Evolutionary conservation across 169 alveolate species (phyloP).

Genomic region (Theileria parva): DNA sequence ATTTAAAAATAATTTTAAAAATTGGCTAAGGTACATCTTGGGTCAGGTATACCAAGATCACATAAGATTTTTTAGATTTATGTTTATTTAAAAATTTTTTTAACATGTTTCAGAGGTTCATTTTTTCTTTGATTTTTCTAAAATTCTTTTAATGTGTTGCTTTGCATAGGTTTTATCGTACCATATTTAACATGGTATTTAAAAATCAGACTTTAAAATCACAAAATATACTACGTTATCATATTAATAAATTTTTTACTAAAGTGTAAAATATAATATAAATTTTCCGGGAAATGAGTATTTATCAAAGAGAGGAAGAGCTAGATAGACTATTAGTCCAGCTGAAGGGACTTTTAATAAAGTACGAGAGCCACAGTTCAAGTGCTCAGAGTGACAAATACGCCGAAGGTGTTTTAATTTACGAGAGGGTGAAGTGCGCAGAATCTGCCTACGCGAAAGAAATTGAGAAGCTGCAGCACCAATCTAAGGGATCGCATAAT

Average conservation of each 20-base stretch:
- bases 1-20: not conserved
- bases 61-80: not conserved
- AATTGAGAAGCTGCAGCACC: constrained; percentile 50
- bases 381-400: constrained; percentile 46
- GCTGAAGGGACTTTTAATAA: constrained; percentile 38
- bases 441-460: constrained; percentile 40
- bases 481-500: constrained; percentile 46
- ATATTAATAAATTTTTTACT: too few relatives aligned
- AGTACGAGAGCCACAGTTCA: constrained; percentile 37
- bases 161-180: not conserved
- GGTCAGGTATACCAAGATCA: not conserved
- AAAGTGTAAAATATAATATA: not conserved
- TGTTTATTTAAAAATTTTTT: not conserved
- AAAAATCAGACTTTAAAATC: not conserved
- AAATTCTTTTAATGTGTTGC: not conserved
- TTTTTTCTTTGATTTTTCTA: not conserved
- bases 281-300: constrained; percentile 21
- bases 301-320: constrained; percentile 63
- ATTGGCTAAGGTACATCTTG: not conserved
- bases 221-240: not conserved
- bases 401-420: constrained; percentile 56
- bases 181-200: not conserved
- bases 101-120: not conserved
- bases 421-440: constrained; percentile 59
- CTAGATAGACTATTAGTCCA: constrained; percentile 58